Evolutionary conservation across 768 basidiomycete species (phyloP).

Genomic region (Leucosporidium creatinivorum): DNA sequence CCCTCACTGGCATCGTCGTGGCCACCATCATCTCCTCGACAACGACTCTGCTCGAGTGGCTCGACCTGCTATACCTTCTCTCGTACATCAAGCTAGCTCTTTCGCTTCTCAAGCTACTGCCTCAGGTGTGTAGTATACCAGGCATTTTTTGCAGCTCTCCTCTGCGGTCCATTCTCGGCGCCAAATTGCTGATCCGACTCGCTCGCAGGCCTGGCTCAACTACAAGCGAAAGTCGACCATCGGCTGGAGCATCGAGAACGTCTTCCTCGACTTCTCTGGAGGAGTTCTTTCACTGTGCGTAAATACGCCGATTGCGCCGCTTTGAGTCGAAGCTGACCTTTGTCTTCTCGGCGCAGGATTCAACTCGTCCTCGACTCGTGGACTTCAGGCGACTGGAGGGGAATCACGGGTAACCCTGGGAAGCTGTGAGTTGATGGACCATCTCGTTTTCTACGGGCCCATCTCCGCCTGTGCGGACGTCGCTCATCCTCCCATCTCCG

Average conservation of each 20-base stretch:
- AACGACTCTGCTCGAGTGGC: conserved; percentile 12
- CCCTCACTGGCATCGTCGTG: conserved; percentile 15
- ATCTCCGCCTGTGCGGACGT: neutral
- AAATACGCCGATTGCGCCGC: neutral
- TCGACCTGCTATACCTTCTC: conserved; percentile 40
- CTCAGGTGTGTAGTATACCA: conserved; percentile 43
- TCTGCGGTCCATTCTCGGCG: no score
- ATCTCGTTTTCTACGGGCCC: neutral
- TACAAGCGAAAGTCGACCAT: conserved; percentile 40
- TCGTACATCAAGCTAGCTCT: conserved; percentile 43
- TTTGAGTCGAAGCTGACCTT: neutral
- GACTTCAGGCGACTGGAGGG: conserved; percentile 35
- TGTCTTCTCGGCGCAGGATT: neutral
- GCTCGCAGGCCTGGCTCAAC: conserved; percentile 39
- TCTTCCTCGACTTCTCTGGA: conserved; percentile 43
- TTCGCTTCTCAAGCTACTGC: conserved; percentile 44
- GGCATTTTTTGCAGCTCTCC: no score
- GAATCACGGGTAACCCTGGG: conserved; percentile 38
- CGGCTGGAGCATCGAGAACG: conserved; percentile 40
- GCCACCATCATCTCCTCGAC: conserved; percentile 31
- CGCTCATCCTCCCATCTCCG: neutral
- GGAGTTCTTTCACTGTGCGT: conserved; percentile 35
- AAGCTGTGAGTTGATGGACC: conserved; percentile 33
- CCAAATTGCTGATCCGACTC: neutral
- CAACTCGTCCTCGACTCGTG: conserved; percentile 40